Base-by-base conservation (phyloP, 2,329 filamentous ascomycete species). In the Aspergillus sp. region DNA sequence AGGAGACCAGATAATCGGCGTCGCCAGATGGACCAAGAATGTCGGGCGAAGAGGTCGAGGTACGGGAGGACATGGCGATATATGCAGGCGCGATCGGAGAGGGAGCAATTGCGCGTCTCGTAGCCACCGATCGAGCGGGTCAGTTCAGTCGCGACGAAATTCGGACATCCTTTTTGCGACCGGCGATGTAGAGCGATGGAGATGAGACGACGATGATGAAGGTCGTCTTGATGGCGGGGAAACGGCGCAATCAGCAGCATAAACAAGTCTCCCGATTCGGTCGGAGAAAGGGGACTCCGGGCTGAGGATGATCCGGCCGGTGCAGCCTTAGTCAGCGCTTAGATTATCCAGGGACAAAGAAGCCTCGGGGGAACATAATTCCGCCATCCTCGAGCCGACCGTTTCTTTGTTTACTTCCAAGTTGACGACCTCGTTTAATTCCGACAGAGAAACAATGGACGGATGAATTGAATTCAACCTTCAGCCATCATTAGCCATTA, bases 1-100 rank as follows among this genome's bases (percentile, higher is more conserved):
- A 75, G 17, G 73, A 75, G 25, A 76, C 68, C 29, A 76, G 59
- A 58, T 74, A 75, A 17, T 74, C 68, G 32, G 64, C 67, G 58
- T 76, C 71, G 51, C 71, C 73, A 54, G 73, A 67, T 44, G 73
- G 72, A 21, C 68, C 72, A 52, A 76, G 65, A 48, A 74, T 65
- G 64, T 76, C 73, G 43, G 73, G 72, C 40, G 73, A 76, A 53
- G 73, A 75, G 58, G 65, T 74, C 47, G 62, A 52, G 55, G 65
- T 73, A 59, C 65, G 68, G 53, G 66, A 66, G 51, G 64, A 64
- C 64, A 72, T 70, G 52, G 58, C 60, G 62, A 60, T 54, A 65
- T 64, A 58, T 47, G 51, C 40, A 42, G 52, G 36, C 53, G 50
- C 48, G 56, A 52, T 32, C 51, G 53, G 46, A 45, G 46, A 43